phyloP scores from a whole-genome alignment of 495 filamentous ascomycete species.

The Penicillium canariense region DNA sequence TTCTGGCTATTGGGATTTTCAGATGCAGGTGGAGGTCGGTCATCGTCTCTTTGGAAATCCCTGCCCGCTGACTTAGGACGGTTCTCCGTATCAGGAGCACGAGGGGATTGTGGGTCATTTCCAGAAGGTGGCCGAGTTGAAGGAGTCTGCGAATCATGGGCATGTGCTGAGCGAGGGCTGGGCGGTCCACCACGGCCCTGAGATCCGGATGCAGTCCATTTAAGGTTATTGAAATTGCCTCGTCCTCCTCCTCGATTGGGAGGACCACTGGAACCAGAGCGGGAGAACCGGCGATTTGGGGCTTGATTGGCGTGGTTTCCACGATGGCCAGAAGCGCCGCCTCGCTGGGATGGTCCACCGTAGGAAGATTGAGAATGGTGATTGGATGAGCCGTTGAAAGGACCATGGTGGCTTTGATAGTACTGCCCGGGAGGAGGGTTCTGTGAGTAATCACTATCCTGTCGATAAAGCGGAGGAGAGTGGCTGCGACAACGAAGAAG shows the following conservation, averaged over 20 bases:
- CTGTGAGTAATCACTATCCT: constrained; percentile 44
- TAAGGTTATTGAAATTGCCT: constrained; percentile 57
- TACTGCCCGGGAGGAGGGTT: constrained; percentile 50
- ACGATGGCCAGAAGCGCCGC: constrained; percentile 52
- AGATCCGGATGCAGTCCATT: constrained; percentile 54
- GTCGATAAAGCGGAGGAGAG: constrained; percentile 51
- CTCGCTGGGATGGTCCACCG: constrained; percentile 49
- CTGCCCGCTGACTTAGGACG: constrained; percentile 58
- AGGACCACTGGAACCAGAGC: constrained; percentile 33
- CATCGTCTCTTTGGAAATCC: constrained; percentile 62
- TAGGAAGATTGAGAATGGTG: constrained; percentile 47
- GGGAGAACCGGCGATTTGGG: constrained; percentile 43
- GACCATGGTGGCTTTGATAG: constrained; percentile 53
- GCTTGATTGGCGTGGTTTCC: constrained; percentile 53
- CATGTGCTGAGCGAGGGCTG: constrained; percentile 32
- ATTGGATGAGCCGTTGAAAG: constrained; percentile 52
- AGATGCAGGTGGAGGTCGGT: constrained; percentile 38
- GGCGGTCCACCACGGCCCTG: constrained; percentile 30
- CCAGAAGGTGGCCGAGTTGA: constrained; percentile 29
- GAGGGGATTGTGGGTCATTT: constrained; percentile 33
- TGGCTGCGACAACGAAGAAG: constrained; percentile 30
- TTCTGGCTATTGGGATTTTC: constrained; percentile 34
- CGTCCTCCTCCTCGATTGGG: constrained; percentile 30
- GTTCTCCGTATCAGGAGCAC: constrained; percentile 55
- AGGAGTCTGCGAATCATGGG: constrained; percentile 27